Percentiles rank a stretch among this genome's conserved stretches.
Evolutionary conservation across 2,329 filamentous ascomycete genomes (phyloP).

Genomic region (Purpureocillium takamizusanense): DNA sequence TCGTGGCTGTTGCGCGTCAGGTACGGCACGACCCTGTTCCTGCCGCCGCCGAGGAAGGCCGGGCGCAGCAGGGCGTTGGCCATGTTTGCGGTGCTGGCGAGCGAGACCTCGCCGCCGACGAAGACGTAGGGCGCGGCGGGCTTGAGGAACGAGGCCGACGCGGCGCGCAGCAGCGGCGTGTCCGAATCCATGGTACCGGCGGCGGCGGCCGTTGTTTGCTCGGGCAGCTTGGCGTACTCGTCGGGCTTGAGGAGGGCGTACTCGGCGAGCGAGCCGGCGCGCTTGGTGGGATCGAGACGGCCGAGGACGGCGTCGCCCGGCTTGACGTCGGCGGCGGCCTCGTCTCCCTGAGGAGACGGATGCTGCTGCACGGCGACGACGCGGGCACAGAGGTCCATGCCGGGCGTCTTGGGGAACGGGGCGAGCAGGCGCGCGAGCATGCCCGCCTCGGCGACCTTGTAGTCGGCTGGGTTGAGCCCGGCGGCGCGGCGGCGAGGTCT

Average conservation of each 20-base stretch:
- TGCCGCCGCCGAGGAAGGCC: slow-evolving; percentile 26
- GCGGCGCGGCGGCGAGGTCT: slow-evolving; percentile 24
- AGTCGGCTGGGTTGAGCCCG: slow-evolving; percentile 38
- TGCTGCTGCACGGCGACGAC: slow-evolving; percentile 26
- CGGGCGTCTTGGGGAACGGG: slow-evolving; percentile 31
- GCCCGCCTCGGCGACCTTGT: slow-evolving; percentile 33
- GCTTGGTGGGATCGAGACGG: slow-evolving; percentile 14
- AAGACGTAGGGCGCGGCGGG: slow-evolving; percentile 38
- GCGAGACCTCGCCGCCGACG: slow-evolving; percentile 32
- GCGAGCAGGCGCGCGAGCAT: slow-evolving; percentile 21
- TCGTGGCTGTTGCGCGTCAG: slow-evolving; percentile 29
- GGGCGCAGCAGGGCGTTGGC: slow-evolving; percentile 17
- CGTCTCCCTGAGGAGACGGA: too few relatives aligned
- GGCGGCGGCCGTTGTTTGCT: too few relatives aligned
- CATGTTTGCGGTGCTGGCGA: slow-evolving; percentile 14
- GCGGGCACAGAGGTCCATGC: slow-evolving; percentile 41
- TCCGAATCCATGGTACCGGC: too few relatives aligned
- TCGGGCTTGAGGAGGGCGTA: slow-evolving; percentile 25
- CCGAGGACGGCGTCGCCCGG: slow-evolving; percentile 36
- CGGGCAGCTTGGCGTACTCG: slow-evolving; percentile 26
- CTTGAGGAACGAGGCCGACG: too few relatives aligned
- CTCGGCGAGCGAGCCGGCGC: slow-evolving; percentile 32
- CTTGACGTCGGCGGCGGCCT: slow-evolving; percentile 17
- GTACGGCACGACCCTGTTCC: slow-evolving; percentile 32
- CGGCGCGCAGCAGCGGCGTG: too few relatives aligned